Evolutionary conservation across 352 stramenopile species (phyloP).

Genomic region (Halophytophthora polymorphica): DNA sequence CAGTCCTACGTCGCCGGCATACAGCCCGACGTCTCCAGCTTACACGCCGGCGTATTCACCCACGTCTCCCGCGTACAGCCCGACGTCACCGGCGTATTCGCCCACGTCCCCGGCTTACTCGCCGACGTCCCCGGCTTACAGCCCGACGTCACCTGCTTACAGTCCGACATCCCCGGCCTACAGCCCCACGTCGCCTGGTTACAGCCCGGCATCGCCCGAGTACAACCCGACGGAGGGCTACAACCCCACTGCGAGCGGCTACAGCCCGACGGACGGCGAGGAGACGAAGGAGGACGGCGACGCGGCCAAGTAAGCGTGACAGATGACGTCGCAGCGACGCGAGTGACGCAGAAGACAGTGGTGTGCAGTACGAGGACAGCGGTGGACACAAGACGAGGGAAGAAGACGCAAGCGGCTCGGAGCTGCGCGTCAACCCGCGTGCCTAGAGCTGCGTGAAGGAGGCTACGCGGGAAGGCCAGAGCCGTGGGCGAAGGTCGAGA

Average conservation of each 20-base stretch:
- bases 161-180: constrained; percentile 70
- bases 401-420: constrained; percentile 10
- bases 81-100: constrained; percentile 60
- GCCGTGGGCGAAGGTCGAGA: constrained; percentile 3
- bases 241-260: constrained; percentile 68
- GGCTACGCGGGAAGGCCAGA: too few relatives aligned
- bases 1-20: constrained; percentile 61
- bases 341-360: constrained; percentile 8
- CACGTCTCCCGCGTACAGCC: constrained; percentile 79
- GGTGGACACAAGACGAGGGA: background rate
- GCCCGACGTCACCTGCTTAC: constrained; percentile 72
- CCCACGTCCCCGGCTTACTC: constrained; percentile 69
- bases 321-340: constrained; percentile 9
- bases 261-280: constrained; percentile 69
- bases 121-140: constrained; percentile 67
- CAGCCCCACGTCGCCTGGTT: constrained; percentile 71
- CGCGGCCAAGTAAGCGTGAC: constrained; percentile 21
- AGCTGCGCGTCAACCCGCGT: constrained; percentile 3
- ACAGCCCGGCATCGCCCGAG: constrained; percentile 72
- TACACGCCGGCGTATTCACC: constrained; percentile 88
- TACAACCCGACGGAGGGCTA: constrained; percentile 85
- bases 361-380: constrained; percentile 25
- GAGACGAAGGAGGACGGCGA: constrained; percentile 39
- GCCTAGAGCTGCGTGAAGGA: constrained; percentile 3
- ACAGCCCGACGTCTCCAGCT: constrained; percentile 67